Evolutionary conservation across 2,329 filamentous ascomycete species (phyloP), one percentile per base, ranked within the genome.

Genomic region (Lanzia echinophila): DNA sequence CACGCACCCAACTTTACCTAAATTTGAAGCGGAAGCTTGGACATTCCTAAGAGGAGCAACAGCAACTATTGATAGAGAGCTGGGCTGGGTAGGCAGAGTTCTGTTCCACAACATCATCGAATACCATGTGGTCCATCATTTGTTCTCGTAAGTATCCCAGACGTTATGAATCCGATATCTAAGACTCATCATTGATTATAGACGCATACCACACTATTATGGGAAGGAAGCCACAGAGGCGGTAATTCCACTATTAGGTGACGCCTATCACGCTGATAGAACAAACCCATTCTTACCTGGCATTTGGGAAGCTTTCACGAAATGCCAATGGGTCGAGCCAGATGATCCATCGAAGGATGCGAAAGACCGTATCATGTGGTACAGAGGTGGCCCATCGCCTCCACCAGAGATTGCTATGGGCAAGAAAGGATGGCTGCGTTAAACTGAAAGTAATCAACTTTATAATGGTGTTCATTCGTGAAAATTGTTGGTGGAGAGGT

Each of bases 291-390:
- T 99, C 80, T 70, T 99, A 67, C 81, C 79, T 70, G 83, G 88
- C 63, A 74, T 99, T 70, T 99, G 84, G 81, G 86, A 75, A 62
- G 88, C 82, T 65, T 83, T 88, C 42, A 84, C 94, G 58, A 83
- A 80, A 83, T 99, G 94, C 81, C 90, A 97, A 72, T 99, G 90
- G 89, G 91, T 99, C 59, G 94, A 99, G 83, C 90, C 91, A 33
- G 32, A 33, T 33, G 32, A 33, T 33, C 7, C 32, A 33, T 33
- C 32, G 13, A 33, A 33, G 13, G 32, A 33, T 33, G 32, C 32
- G 32, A 33, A 33, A 13, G 32, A 33, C 32, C 32, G 32, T 33
- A 33, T 33, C 6, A 33, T 33, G 32, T 33, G 32, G 32, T 33
- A 33, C 13, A 33, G 32, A 13, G 32, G 32, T 13, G 32, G 32